Conservation (phyloP, 2,329 filamentous ascomycete species). For the Dothiorella sarmentorum region DNA sequence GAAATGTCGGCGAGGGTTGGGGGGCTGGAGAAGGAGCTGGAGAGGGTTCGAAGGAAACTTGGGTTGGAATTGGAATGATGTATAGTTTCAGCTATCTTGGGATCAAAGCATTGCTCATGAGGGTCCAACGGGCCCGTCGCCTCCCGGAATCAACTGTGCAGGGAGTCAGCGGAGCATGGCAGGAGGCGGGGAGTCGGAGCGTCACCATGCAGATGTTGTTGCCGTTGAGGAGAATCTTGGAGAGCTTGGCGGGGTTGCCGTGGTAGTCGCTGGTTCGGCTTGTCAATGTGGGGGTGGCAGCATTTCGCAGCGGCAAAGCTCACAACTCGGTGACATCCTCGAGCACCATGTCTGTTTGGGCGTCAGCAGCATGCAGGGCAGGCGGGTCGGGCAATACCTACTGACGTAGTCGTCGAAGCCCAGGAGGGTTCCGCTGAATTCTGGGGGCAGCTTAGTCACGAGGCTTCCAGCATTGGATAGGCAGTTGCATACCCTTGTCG, state of each 20-base stretch:
- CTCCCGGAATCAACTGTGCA: constrained; percentile 22
- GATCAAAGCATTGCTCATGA: not conserved
- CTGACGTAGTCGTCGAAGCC: constrained; percentile 99
- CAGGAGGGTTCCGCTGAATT: constrained; percentile 90
- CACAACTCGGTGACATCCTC: constrained; percentile 98
- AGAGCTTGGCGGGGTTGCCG: constrained; percentile 80
- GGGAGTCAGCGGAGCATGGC: not conserved
- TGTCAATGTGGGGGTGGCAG: not conserved
- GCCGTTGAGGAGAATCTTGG: constrained; percentile 93
- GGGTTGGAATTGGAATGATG: not conserved
- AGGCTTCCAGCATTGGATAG: not conserved
- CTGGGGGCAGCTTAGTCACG: constrained; percentile 47
- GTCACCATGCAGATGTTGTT: constrained; percentile 99
- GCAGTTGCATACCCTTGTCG: constrained; percentile 71
- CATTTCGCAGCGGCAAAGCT: constrained; percentile 28
- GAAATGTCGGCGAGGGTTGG: not conserved
- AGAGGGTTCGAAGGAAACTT: not conserved
- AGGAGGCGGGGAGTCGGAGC: not conserved
- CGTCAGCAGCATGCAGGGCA: not conserved
- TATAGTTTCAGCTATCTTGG: too few relatives aligned
- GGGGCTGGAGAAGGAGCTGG: not conserved
- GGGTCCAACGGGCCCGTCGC: constrained; percentile 19
- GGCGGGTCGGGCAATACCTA: constrained; percentile 54
- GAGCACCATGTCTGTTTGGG: constrained; percentile 81
- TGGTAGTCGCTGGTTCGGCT: constrained; percentile 70